Conservation (phyloP, 208 protist genomes). For the Plasmodiophora brassicae region DNA sequence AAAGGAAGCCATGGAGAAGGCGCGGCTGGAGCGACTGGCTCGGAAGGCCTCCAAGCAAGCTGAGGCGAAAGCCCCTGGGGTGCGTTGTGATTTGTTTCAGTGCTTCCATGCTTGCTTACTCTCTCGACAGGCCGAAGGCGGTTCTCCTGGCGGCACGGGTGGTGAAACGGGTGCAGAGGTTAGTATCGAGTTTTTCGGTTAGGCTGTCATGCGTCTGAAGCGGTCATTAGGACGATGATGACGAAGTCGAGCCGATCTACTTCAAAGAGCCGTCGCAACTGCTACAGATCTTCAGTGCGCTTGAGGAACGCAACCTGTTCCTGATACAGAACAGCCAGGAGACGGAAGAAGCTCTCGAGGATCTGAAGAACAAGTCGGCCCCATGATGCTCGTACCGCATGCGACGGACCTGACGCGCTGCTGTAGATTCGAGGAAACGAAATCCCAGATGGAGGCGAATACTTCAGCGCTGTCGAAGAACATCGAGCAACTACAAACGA, state of each 20-base stretch:
- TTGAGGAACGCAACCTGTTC: conserved; percentile 90
- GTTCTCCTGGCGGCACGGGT: background rate
- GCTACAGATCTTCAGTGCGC: conserved; percentile 83
- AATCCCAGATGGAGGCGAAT: conserved; percentile 63
- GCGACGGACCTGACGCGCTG: background rate
- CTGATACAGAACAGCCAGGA: conserved; percentile 88
- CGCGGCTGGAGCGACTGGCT: background rate
- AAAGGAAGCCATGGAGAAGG: conserved; percentile 10
- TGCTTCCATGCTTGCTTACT: background rate
- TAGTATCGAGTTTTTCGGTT: too few relatives aligned
- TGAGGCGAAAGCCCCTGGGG: background rate
- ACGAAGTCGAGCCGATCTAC: conserved; percentile 75
- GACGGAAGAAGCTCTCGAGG: conserved; percentile 83
- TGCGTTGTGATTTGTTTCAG: too few relatives aligned
- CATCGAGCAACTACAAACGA: conserved; percentile 70
- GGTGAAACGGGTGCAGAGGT: too few relatives aligned
- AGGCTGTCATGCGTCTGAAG: background rate
- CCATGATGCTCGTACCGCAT: background rate
- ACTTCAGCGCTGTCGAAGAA: conserved; percentile 70
- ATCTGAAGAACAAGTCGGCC: conserved; percentile 66
- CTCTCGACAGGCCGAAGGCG: background rate
- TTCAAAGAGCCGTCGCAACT: conserved; percentile 80
- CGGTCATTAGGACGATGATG: background rate
- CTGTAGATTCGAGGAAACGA: conserved; percentile 48
- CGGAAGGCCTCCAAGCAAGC: background rate